Conservation (phyloP, 768 basidiomycete species). For the Rhodosporidiobolus odoratus region DNA sequence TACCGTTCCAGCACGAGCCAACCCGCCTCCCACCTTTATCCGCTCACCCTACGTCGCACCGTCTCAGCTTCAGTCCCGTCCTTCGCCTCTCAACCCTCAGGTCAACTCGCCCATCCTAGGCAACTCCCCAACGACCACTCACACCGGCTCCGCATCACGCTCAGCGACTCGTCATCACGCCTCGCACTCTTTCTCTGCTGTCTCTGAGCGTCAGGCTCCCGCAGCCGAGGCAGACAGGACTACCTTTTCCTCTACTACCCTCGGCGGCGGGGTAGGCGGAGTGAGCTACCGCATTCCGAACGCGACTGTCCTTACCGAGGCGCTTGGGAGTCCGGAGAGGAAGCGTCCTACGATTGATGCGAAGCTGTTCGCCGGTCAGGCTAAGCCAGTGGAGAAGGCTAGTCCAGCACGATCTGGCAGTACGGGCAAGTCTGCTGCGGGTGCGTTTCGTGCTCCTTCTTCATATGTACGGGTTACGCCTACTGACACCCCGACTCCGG, state of each 20-base stretch:
- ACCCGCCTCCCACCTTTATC: background rate
- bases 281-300: slow-evolving; percentile 34
- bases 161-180: background rate
- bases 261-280: slow-evolving; percentile 1
- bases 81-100: slow-evolving; percentile 20
- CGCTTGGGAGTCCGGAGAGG: slow-evolving; percentile 25
- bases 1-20: background rate
- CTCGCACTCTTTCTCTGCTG: background rate
- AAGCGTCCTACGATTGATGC: background rate
- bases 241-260: background rate
- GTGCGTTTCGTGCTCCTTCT: slow-evolving; percentile 18
- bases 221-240: background rate
- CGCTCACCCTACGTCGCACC: background rate
- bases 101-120: slow-evolving; percentile 27
- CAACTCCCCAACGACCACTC: background rate
- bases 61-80: background rate
- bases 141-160: background rate
- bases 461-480: background rate
- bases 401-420: background rate
- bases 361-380: background rate
- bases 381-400: background rate
- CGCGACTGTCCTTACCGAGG: slow-evolving; percentile 41
- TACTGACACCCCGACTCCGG: background rate
- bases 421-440: slow-evolving; percentile 6
- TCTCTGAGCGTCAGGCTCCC: background rate